Percentiles rank a stretch among this genome's conserved stretches.
phyloP scores from a whole-genome alignment of 805 yeast genomes.

The Barnettozyma botsteinii region DNA sequence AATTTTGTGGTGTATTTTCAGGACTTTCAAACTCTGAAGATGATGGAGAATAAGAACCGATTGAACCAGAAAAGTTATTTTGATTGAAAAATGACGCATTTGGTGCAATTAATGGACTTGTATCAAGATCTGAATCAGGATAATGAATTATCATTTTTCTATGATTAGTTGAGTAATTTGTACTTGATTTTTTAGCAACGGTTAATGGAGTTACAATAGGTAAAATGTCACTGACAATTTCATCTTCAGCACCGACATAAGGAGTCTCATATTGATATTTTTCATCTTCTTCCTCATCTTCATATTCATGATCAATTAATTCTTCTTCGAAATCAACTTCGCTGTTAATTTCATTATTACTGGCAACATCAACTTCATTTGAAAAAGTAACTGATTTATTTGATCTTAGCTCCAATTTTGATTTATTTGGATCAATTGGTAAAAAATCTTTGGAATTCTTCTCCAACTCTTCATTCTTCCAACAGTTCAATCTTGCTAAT shows the following conservation, averaged over 20 bases:
- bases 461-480: slow-evolving; percentile 70
- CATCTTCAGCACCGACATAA: slow-evolving; percentile 17
- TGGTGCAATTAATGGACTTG: slow-evolving; percentile 23
- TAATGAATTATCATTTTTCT: not conserved
- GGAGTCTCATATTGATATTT: slow-evolving; percentile 9
- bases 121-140: slow-evolving; percentile 19
- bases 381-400: slow-evolving; percentile 23
- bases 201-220: slow-evolving; percentile 21
- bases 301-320: slow-evolving; percentile 18
- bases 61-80: slow-evolving; percentile 32
- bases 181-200: slow-evolving; percentile 13
- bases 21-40: slow-evolving; percentile 41
- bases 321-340: slow-evolving; percentile 14
- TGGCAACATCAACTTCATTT: slow-evolving; percentile 13
- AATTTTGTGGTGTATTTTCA: slow-evolving; percentile 20
- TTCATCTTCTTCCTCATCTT: slow-evolving; percentile 1
- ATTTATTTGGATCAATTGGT: slow-evolving; percentile 1
- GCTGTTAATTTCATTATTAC: slow-evolving; percentile 20
- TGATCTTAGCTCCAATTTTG: slow-evolving; percentile 3
- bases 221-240: slow-evolving; percentile 16
- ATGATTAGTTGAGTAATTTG: too few species aligned
- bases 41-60: slow-evolving; percentile 43
- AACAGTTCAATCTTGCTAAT: slow-evolving; percentile 85
- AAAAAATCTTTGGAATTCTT: slow-evolving; percentile 15
- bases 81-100: slow-evolving; percentile 25